Conservation (phyloP, 2,329 filamentous ascomycete species). For the Colletotrichum eleusines region DNA sequence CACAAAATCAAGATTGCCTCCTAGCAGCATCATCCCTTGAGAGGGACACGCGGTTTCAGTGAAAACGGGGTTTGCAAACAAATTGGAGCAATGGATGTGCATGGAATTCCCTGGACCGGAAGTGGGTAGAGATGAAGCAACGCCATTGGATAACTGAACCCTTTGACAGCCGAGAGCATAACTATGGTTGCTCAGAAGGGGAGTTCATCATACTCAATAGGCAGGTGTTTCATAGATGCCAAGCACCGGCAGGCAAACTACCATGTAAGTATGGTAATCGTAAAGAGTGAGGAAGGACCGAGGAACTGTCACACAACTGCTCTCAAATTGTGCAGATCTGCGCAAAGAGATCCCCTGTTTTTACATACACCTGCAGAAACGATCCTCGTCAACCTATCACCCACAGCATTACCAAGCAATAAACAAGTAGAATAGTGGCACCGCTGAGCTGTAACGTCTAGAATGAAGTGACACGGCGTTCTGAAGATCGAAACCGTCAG, state of each 20-base stretch:
- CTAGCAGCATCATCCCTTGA: not conserved
- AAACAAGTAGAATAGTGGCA: conserved; percentile 1
- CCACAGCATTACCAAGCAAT: conserved; percentile 1
- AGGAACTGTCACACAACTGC: not conserved
- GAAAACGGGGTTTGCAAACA: not conserved
- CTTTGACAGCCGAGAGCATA: not conserved
- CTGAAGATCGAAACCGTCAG: conserved; percentile 17
- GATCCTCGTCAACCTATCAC: not conserved
- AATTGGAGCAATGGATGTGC: not conserved
- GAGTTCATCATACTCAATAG: conserved; percentile 12
- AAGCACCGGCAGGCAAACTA: not conserved
- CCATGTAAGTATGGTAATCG: not conserved
- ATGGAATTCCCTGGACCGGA: not conserved
- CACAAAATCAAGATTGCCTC: not conserved
- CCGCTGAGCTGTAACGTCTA: conserved; percentile 13
- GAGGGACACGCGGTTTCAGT: not conserved
- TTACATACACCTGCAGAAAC: not conserved
- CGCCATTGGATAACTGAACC: conserved; percentile 1
- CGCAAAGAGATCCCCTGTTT: not conserved
- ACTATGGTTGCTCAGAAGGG: not conserved
- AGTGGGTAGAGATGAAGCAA: not conserved
- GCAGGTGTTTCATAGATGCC: conserved; percentile 1
- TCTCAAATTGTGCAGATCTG: not conserved
- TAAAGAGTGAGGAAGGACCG: not conserved
- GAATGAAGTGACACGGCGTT: conserved; percentile 22